Evolutionary conservation across 2,329 filamentous ascomycete species (phyloP).

Genomic region (Monascus ruber): DNA sequence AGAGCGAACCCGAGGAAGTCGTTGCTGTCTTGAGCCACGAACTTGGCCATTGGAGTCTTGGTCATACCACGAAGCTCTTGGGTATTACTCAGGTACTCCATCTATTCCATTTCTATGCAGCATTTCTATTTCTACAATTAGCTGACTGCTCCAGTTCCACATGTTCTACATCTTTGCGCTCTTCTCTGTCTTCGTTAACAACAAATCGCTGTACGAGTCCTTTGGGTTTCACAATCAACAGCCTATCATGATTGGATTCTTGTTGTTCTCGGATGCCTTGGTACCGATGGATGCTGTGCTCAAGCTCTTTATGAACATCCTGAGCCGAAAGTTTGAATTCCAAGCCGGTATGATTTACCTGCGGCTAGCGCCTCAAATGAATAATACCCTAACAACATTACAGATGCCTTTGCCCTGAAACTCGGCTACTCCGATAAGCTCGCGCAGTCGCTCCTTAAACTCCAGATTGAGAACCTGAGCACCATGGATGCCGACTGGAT

Average conservation of each 20-base stretch:
- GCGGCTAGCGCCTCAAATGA: neutral
- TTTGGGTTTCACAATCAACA: constrained; percentile 78
- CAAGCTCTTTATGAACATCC: constrained; percentile 90
- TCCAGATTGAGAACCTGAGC: constrained; percentile 95
- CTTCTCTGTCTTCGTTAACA: constrained; percentile 96
- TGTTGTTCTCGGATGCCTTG: constrained; percentile 94
- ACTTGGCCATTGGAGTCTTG: constrained; percentile 91
- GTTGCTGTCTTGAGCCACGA: constrained; percentile 92
- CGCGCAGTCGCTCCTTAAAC: constrained; percentile 81
- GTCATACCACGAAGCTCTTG: constrained; percentile 86
- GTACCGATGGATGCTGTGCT: constrained; percentile 88
- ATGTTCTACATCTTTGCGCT: constrained; percentile 94
- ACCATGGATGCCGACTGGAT: constrained; percentile 99
- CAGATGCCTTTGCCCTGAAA: constrained; percentile 70
- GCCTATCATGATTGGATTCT: constrained; percentile 93
- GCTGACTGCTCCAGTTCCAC: constrained; percentile 50
- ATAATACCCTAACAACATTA: constrained; percentile 11
- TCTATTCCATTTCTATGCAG: neutral
- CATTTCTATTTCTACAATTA: neutral
- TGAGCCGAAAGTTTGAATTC: constrained; percentile 92
- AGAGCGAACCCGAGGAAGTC: constrained; percentile 83
- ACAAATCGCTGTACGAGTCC: constrained; percentile 74
- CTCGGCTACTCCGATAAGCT: constrained; percentile 79
- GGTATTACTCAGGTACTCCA: constrained; percentile 63
- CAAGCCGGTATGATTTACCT: constrained; percentile 55